phyloP scores from a whole-genome alignment of 2,329 filamentous ascomycete species.

The Calonectria montana region DNA sequence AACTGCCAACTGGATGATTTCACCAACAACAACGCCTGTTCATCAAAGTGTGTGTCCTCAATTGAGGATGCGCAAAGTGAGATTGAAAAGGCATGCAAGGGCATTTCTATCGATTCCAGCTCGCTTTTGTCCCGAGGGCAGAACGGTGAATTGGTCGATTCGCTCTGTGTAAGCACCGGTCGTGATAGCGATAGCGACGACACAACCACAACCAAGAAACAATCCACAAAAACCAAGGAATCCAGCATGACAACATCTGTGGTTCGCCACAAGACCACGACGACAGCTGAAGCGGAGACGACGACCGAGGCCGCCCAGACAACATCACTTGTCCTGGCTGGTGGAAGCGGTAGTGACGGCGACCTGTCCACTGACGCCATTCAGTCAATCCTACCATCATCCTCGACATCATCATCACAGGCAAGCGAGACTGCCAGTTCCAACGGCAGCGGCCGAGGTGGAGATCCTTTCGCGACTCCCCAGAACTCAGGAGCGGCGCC shows the following conservation, averaged over 20 bases:
- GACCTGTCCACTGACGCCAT: not conserved
- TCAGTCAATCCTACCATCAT: not conserved
- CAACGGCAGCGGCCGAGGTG: slow-evolving; percentile 9
- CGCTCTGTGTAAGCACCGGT: slow-evolving; percentile 45
- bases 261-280: not conserved
- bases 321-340: slow-evolving; percentile 17
- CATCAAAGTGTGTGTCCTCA: slow-evolving; percentile 48
- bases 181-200: slow-evolving; percentile 11
- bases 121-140: slow-evolving; percentile 53
- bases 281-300: not conserved
- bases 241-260: slow-evolving; percentile 21
- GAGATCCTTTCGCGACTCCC: slow-evolving; percentile 23
- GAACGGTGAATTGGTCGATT: slow-evolving; percentile 49
- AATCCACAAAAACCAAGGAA: slow-evolving; percentile 28
- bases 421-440: slow-evolving; percentile 12
- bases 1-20: slow-evolving; percentile 51
- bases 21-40: slow-evolving; percentile 53
- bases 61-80: slow-evolving; percentile 42
- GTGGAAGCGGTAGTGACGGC: not conserved
- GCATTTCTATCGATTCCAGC: slow-evolving; percentile 36
- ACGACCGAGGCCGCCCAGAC: slow-evolving; percentile 6
- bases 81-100: slow-evolving; percentile 44
- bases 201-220: slow-evolving; percentile 23
- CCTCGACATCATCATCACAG: not conserved
- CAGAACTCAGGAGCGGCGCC: not conserved